These are phyloP conservation scores for Moelleriella libera DNA, from an alignment of 2,329 filamentous ascomycete species.

Conservation along the genomic window DNA sequence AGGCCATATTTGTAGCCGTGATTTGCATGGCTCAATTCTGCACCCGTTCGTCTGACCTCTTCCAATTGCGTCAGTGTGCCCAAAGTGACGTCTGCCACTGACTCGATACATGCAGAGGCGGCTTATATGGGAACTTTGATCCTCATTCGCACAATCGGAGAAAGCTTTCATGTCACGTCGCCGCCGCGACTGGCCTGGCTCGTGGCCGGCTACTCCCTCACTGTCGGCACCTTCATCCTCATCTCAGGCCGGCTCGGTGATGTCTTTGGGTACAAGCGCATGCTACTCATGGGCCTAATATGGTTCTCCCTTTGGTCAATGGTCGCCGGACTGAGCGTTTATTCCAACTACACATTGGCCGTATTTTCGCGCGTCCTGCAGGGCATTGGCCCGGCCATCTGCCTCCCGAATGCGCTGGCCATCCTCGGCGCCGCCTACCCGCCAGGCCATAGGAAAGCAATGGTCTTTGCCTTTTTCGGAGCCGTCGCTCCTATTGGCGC, in stretches of 20 bases:
- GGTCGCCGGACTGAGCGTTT: constrained; percentile 26
- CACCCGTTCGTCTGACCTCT: constrained; percentile 12
- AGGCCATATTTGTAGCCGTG: constrained; percentile 23
- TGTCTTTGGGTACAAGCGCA: constrained; percentile 39
- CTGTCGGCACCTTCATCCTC: constrained; percentile 42
- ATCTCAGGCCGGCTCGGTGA: constrained; percentile 42
- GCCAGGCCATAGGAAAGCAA: constrained; percentile 41
- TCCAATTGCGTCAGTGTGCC: neutral
- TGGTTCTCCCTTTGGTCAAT: constrained; percentile 42
- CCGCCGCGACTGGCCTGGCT: constrained; percentile 38
- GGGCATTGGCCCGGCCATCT: constrained; percentile 47
- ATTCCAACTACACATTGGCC: constrained; percentile 28
- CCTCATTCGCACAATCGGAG: constrained; percentile 31
- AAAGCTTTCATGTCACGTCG: constrained; percentile 27
- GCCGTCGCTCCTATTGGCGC: constrained; percentile 31
- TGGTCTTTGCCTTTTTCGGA: constrained; percentile 40
- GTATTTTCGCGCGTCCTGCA: constrained; percentile 39
- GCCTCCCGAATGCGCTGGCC: constrained; percentile 49
- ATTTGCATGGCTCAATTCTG: constrained; percentile 31
- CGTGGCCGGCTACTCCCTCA: constrained; percentile 41
- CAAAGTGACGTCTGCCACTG: too few relatives aligned
- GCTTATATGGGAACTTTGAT: constrained; percentile 22
- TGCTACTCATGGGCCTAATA: constrained; percentile 37
- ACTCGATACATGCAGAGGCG: constrained; percentile 13
- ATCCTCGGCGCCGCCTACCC: constrained; percentile 44